phyloP scores from a whole-genome alignment of 306 rosid species.

The Styphnolobium japonicum region DNA sequence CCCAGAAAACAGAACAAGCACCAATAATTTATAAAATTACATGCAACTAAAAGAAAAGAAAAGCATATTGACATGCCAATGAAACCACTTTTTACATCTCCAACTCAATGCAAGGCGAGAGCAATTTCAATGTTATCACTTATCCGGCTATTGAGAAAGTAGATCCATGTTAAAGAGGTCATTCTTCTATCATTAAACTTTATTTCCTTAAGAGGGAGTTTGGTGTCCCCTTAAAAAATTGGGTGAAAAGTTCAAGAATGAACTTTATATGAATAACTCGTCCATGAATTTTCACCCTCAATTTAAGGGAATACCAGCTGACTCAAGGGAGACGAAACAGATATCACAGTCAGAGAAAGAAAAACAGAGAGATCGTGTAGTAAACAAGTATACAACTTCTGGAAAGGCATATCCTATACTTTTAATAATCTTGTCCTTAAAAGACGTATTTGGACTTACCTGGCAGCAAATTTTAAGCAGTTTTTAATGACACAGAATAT shows the following conservation, averaged over 20 bases:
- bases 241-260: too few species aligned
- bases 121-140: background rate
- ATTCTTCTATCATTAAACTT: background rate
- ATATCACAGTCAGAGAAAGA: slow-evolving; percentile 9
- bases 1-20: background rate
- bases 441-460: slow-evolving; percentile 45
- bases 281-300: too few species aligned
- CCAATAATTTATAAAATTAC: background rate
- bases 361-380: background rate
- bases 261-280: too few species aligned
- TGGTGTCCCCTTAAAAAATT: too few species aligned
- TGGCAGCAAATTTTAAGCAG: slow-evolving; percentile 48
- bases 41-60: background rate
- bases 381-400: background rate
- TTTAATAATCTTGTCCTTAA: background rate
- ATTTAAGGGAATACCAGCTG: too few species aligned
- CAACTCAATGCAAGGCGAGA: background rate
- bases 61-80: background rate
- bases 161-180: background rate
- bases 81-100: slow-evolving; percentile 17
- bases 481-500: slow-evolving; percentile 28
- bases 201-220: too few species aligned
- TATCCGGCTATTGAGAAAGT: background rate
- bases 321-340: slow-evolving; percentile 10
- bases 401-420: background rate